Conservation (phyloP, 495 filamentous ascomycete species). For the Trichoderma erinaceum region DNA sequence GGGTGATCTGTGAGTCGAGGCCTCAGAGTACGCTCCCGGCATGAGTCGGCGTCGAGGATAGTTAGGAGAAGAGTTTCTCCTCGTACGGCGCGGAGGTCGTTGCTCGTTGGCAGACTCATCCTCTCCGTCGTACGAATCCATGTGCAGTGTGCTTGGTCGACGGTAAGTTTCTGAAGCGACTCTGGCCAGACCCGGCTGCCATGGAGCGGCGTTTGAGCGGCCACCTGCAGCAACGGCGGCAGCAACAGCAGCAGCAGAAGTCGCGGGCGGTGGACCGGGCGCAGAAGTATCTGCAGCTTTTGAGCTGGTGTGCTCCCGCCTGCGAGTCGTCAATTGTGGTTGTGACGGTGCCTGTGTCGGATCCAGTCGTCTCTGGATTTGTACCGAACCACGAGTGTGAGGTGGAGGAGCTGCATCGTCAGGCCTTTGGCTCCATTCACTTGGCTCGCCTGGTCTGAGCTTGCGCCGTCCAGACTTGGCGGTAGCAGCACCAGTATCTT, state of each 20-base stretch:
- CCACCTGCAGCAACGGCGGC: neutral
- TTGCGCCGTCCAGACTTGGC: neutral
- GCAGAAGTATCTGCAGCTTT: neutral
- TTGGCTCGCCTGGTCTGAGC: slow-evolving; percentile 3
- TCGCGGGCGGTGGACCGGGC: neutral
- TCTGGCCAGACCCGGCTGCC: neutral
- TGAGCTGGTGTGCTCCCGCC: neutral
- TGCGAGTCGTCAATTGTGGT: neutral
- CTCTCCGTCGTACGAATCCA: slow-evolving; percentile 7
- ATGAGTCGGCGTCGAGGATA: neutral
- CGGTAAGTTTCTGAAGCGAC: neutral
- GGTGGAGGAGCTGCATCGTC: slow-evolving; percentile 10
- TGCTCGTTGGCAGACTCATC: slow-evolving; percentile 11
- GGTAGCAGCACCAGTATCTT: neutral
- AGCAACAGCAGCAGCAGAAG: neutral
- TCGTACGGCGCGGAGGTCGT: neutral
- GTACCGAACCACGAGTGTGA: neutral
- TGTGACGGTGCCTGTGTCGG: neutral
- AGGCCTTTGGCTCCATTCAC: neutral
- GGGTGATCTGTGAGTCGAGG: neutral
- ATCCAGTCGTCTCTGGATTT: neutral
- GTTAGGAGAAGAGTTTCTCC: slow-evolving; percentile 1
- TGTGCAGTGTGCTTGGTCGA: neutral
- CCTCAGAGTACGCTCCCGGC: slow-evolving; percentile 4
- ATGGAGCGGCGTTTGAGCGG: neutral